Base-by-base conservation (phyloP, 2,329 filamentous ascomycete species). In the Penicillium sclerotigenum region DNA sequence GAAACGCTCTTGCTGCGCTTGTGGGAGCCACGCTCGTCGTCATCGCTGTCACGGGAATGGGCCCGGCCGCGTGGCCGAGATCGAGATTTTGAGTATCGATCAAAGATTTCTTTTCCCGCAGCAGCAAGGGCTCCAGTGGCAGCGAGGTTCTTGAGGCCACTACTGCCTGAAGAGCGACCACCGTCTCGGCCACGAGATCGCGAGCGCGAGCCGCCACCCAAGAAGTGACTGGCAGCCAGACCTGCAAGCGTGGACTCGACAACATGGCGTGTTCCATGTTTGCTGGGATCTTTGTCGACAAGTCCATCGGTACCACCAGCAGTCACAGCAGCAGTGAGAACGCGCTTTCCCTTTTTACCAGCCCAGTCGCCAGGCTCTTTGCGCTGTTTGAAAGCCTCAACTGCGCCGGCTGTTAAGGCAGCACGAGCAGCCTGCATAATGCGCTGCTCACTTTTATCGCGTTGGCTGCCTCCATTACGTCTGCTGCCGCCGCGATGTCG, bases 281-380 rank as follows among this genome's bases (percentile, higher is more conserved):
- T 87, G 65, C 87, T 85, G 6, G 86, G 82, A 66, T 91, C 82
- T 49, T 79, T 79, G 63, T 87, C 84, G 54, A 87, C 79, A 40
- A 91, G 82, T 9, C 87, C 86, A 72, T 97, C 91, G 59, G 96
- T 88, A 56, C 91, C 89, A 63, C 90, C 93, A 57, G 93, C 91
- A 75, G 90, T 88, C 26, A 87, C 74, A 34, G 93, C 93, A 46
- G 91, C 92, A 22, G 93, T 97, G 47, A 96, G 83, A 58, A 97
- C 85, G 50, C 93, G 90, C 79, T 91, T 94, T 63, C 91, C 90
- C 77, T 97, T 97, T 60, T 90, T 88, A 36, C 92, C 93, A 61
- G 87, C 88, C 91, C 92, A 97, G 41, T 87, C 84, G 52, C 93
- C 93, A 2, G 91, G 89, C 60, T 94, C 89, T 68, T 93, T 96